These are phyloP conservation scores for Pichia heedii DNA, from an alignment of 805 yeast species.

Conservation along the genomic window DNA sequence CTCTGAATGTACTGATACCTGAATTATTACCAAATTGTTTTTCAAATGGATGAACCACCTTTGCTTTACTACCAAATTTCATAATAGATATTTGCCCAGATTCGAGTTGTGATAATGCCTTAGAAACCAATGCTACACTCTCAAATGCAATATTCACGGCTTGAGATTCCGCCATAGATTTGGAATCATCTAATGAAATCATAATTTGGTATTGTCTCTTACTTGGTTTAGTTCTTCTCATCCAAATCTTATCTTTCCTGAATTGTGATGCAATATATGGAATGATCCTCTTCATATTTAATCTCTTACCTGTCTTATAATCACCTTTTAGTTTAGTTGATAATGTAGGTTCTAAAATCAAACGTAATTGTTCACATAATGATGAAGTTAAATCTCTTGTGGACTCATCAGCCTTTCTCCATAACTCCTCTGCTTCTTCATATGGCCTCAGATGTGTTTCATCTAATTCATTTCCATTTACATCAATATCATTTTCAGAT, in stretches of 20 bases:
- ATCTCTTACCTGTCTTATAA: constrained; percentile 92
- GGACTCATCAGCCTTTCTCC: constrained; percentile 78
- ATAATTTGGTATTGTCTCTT: constrained; percentile 95
- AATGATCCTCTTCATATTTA: constrained; percentile 95
- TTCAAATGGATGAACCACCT: constrained; percentile 84
- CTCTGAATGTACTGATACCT: constrained; percentile 76
- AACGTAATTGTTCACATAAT: constrained; percentile 83
- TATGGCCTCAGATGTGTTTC: constrained; percentile 12
- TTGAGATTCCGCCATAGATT: constrained; percentile 91
- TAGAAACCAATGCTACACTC: constrained; percentile 86
- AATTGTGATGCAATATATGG: constrained; percentile 97
- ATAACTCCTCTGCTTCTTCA: constrained; percentile 65
- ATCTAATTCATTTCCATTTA: constrained; percentile 18
- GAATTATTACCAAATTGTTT: constrained; percentile 74
- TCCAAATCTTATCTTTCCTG: constrained; percentile 97
- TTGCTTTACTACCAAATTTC: constrained; percentile 77
- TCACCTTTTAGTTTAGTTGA: constrained; percentile 96
- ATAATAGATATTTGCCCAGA: constrained; percentile 89
- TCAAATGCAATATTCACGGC: constrained; percentile 90
- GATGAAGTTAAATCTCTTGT: constrained; percentile 83
- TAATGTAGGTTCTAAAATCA: constrained; percentile 89
- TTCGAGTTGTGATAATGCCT: constrained; percentile 88
- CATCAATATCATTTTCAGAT: constrained; percentile 12
- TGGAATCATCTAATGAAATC: constrained; percentile 96
- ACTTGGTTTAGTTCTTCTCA: constrained; percentile 93